phyloP scores from a whole-genome alignment of 257 asterid genomes.

The Datura wrightii region DNA sequence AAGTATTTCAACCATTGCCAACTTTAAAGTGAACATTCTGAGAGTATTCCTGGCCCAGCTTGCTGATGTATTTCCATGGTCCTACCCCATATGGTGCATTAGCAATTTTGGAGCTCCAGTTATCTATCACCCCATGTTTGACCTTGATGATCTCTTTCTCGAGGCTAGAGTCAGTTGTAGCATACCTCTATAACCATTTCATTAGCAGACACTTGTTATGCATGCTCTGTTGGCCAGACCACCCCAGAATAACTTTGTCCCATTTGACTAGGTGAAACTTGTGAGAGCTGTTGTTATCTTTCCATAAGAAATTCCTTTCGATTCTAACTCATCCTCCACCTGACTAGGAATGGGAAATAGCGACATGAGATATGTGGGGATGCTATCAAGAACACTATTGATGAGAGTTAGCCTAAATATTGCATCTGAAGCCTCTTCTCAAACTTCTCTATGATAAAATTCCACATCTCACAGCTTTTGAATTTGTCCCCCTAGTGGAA shows the following conservation, averaged over 20 bases:
- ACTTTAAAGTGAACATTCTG: neutral
- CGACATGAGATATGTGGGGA: neutral
- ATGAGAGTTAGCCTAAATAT: neutral
- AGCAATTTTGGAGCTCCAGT: neutral
- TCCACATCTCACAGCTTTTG: neutral
- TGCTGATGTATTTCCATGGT: conserved; percentile 12
- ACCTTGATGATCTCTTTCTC: neutral
- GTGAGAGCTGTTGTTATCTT: neutral
- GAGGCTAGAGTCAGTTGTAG: neutral
- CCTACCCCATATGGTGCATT: neutral
- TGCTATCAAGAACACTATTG: neutral
- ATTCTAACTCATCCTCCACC: neutral
- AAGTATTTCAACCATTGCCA: neutral
- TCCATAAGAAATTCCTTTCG: neutral
- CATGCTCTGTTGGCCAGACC: neutral
- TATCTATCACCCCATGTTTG: neutral
- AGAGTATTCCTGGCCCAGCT: neutral
- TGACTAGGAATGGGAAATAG: neutral
- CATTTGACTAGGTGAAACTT: neutral
- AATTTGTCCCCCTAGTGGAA: neutral
- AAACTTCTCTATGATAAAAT: neutral
- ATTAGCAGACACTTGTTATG: neutral
- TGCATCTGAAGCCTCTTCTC: neutral
- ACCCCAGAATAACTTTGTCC: neutral
- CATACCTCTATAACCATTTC: conserved; percentile 7